A percentile compares a stretch with the other conserved stretches of the same genome.
Evolutionary conservation across 1,139 yeast species (phyloP).

Genomic region (Candida neerlandica): DNA sequence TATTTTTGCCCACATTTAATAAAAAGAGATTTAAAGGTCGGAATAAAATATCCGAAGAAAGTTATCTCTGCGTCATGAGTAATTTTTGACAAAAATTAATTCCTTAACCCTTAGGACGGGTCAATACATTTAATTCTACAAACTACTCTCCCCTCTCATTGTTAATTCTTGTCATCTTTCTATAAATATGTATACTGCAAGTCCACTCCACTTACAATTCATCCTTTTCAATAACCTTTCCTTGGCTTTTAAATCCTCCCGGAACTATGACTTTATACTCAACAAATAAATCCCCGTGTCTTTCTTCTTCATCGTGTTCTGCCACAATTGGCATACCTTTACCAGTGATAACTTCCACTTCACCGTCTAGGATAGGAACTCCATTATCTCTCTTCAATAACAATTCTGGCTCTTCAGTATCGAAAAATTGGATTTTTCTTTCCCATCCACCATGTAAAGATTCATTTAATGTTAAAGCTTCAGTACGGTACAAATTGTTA

Average conservation of each 20-base stretch:
- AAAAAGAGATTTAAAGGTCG: too few relatives aligned
- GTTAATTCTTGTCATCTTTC: neutral
- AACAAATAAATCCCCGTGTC: conserved; percentile 74
- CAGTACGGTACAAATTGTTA: conserved; percentile 75
- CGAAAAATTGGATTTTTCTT: conserved; percentile 61
- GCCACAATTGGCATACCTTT: conserved; percentile 78
- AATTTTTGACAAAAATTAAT: too few relatives aligned
- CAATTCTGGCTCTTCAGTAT: conserved; percentile 23
- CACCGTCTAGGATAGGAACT: conserved; percentile 59
- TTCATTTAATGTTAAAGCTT: conserved; percentile 70
- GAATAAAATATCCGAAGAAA: too few relatives aligned
- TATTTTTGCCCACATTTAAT: too few relatives aligned
- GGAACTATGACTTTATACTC: conserved; percentile 65
- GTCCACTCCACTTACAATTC: conserved; percentile 10
- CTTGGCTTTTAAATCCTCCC: conserved; percentile 21
- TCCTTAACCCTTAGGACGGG: too few relatives aligned
- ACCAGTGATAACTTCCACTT: conserved; percentile 67
- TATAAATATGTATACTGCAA: neutral
- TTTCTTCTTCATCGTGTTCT: conserved; percentile 39
- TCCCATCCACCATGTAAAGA: conserved; percentile 81
- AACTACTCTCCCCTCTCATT: too few relatives aligned
- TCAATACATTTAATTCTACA: too few relatives aligned
- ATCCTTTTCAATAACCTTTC: conserved; percentile 10
- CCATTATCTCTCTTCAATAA: conserved; percentile 54
- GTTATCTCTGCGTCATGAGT: too few relatives aligned